A percentile compares a stretch with the other conserved stretches of the same genome.
phyloP scores from a whole-genome alignment of 176 grass and related monocot species.

The Triticum dicoccoides region DNA sequence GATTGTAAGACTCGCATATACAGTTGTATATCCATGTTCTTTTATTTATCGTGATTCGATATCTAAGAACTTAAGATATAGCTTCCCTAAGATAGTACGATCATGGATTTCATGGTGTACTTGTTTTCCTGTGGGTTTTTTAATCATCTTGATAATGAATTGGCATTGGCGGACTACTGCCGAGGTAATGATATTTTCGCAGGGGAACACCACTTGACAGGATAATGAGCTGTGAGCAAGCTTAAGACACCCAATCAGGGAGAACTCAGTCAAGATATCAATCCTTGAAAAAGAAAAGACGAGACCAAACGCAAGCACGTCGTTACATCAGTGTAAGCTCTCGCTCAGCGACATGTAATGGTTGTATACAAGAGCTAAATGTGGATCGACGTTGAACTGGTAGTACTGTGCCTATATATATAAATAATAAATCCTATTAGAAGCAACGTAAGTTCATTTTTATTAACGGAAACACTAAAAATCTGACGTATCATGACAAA shows the following conservation, averaged over 20 bases:
- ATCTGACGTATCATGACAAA: too few species aligned
- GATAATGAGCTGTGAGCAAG: too few species aligned
- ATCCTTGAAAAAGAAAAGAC: not conserved
- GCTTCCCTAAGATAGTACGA: too few species aligned
- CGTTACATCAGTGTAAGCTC: not conserved
- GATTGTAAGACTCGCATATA: not conserved
- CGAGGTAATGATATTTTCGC: too few species aligned
- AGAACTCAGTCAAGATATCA: not conserved
- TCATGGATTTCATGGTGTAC: too few species aligned
- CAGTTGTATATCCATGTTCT: not conserved
- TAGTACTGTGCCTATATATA: not conserved
- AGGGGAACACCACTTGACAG: too few species aligned
- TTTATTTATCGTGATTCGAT: not conserved
- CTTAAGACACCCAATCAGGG: not conserved
- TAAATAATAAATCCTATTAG: not conserved
- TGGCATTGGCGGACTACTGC: too few species aligned
- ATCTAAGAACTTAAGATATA: not conserved
- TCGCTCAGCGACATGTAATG: not conserved
- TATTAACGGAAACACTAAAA: too few species aligned
- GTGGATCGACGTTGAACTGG: not conserved
- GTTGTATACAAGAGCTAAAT: not conserved
- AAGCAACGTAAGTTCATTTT: not conserved
- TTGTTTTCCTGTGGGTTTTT: too few species aligned
- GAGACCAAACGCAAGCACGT: not conserved
- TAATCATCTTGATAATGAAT: too few species aligned